Percentiles rank a stretch among this genome's conserved stretches.
These are phyloP conservation scores for Fistulifera solaris DNA, from an alignment of 108 stramenopile species.

Conservation along the genomic window DNA sequence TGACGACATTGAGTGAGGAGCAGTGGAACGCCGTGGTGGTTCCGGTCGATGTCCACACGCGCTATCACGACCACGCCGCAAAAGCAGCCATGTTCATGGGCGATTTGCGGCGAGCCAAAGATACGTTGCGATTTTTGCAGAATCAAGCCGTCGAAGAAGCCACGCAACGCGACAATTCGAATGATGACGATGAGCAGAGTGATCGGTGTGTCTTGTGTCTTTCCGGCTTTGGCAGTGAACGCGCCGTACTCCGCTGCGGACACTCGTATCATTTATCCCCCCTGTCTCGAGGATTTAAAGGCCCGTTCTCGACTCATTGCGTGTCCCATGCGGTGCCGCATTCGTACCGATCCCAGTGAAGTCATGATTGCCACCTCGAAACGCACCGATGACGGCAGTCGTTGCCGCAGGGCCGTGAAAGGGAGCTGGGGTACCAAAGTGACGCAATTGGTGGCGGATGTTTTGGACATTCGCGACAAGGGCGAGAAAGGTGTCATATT, in stretches of 20 bases:
- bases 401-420: constrained; percentile 25
- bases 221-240: constrained; percentile 30
- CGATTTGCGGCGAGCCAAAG: constrained; percentile 37
- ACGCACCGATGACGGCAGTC: constrained; percentile 37
- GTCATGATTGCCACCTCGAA: constrained; percentile 40
- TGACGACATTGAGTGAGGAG: constrained; percentile 27
- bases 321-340: constrained; percentile 44
- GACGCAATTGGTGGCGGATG: constrained; percentile 41
- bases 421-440: constrained; percentile 80
- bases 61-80: constrained; percentile 32
- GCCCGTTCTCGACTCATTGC: constrained; percentile 16
- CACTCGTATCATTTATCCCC: constrained; percentile 50
- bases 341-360: constrained; percentile 28
- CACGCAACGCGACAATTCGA: constrained; percentile 8
- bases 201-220: constrained; percentile 38
- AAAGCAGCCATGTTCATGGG: constrained; percentile 49
- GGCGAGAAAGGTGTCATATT: constrained; percentile 75
- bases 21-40: constrained; percentile 35
- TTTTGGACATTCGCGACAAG: constrained; percentile 25
- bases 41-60: constrained; percentile 16
- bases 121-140: constrained; percentile 50
- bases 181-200: constrained; percentile 25
- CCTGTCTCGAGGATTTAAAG: constrained; percentile 36
- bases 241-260: constrained; percentile 59
- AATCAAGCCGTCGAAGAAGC: constrained; percentile 29